Evolutionary conservation across 495 filamentous ascomycete species (phyloP).

Genomic region (Opeltia flavorubescens): DNA sequence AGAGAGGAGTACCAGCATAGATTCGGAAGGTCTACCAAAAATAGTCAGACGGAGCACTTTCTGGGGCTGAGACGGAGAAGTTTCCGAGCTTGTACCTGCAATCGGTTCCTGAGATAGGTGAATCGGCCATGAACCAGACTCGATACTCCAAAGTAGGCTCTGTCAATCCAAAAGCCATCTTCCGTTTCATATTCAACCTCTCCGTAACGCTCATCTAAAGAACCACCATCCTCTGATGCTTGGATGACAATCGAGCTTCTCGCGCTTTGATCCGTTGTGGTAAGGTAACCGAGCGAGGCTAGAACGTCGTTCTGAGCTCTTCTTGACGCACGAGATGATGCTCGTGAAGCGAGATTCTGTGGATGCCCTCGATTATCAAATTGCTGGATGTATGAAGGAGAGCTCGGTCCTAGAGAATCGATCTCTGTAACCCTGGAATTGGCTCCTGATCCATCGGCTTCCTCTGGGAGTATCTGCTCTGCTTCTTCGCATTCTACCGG

Average conservation of each 20-base stretch:
- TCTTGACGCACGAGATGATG: slow-evolving; percentile 28
- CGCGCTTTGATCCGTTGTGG: slow-evolving; percentile 25
- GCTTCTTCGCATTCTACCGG: slow-evolving; percentile 13
- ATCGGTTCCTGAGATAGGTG: slow-evolving; percentile 27
- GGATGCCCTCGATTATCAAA: slow-evolving; percentile 62
- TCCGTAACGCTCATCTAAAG: slow-evolving; percentile 10
- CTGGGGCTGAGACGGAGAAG: no score
- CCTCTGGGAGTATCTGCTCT: slow-evolving; percentile 11
- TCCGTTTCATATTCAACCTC: slow-evolving; percentile 34
- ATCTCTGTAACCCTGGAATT: slow-evolving; percentile 22
- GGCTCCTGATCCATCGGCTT: slow-evolving; percentile 24
- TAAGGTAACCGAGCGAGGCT: slow-evolving; percentile 40
- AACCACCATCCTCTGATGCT: slow-evolving; percentile 8
- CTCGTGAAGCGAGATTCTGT: slow-evolving; percentile 41
- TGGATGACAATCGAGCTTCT: neutral
- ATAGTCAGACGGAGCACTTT: slow-evolving; percentile 1
- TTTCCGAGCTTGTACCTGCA: slow-evolving; percentile 30
- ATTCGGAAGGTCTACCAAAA: slow-evolving; percentile 29
- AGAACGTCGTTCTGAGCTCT: slow-evolving; percentile 44
- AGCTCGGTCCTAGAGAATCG: neutral
- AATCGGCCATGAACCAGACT: slow-evolving; percentile 31
- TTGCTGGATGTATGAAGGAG: slow-evolving; percentile 35
- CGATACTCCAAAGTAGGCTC: slow-evolving; percentile 28
- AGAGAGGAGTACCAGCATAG: slow-evolving; percentile 27
- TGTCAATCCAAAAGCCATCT: slow-evolving; percentile 33